Evolutionary conservation across 2,329 filamentous ascomycete genomes (phyloP), one percentile per base, ranked within the genome.

Genomic region (Arthrobotrys musiformis): DNA sequence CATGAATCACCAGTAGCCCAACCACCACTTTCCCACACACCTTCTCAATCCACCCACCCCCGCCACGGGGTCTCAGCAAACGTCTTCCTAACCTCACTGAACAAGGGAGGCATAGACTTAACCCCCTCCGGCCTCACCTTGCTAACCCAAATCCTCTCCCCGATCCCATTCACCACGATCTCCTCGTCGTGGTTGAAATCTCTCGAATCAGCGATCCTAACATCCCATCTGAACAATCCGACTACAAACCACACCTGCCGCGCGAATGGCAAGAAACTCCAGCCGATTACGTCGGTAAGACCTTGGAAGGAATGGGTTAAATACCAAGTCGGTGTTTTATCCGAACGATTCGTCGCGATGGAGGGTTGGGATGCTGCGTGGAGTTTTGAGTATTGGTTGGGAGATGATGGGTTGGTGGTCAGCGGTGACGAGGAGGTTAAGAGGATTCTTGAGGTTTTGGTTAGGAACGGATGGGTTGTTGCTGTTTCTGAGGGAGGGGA

Each of bases 381-480:
- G 19, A 22, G 58, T 37, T 62, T 70, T 24, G 73, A 77, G 15
- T 54, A 67, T 40, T 50, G 60, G 33, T 4, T 77, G 11, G 60
- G 60, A 28, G 73, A 77, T 35, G 73, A 70, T 42, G 73, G 73
- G 35, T 22, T 77, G 22, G 28, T 42, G n/a, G 42, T 77, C 30
- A 68, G 24, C 9, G 73, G 73, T 17, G 73, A 61, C 28, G 73
- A 67, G 13, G 73, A 67, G 30, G 30, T 77, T 4, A 77, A 28
- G 44, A 60, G 52, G n/a, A 62, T 70, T 22, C 30, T 77, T 58
- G 73, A 70, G 66, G 54, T 52, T 52, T 54, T 77, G 58, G 50
- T 77, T n/a, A 37, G 40, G 22, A 77, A 70, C 26, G 61, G 73
- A 6, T 77, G 73, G 73, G 61, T 70, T n/a, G 26, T 60, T 24